Evolutionary conservation across 345 rosid genomes (phyloP), one percentile per base, ranked within the genome.

Genomic region (Viola odorata): DNA sequence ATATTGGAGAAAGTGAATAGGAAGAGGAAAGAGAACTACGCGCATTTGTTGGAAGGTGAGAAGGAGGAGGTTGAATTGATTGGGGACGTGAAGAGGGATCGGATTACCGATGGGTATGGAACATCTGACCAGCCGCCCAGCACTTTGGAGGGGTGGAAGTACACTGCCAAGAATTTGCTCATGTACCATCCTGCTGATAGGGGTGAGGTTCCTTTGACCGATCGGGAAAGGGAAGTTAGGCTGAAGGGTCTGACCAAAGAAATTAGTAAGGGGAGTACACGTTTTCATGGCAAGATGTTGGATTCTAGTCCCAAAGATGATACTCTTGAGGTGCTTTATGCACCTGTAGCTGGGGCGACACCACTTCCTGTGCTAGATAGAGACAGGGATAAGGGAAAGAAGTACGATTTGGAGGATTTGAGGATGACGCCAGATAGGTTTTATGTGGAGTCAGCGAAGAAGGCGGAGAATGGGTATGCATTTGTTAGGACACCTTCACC

Each of bases 401-500:
- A 80, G 77, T 94, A 90, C 70, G 97, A 94, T 75, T 68, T 94
- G 57, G 96, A 94, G 57, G 96, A 94, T 60, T 67, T 91, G 64
- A 86, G 90, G 86, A 90, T 74, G 80, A 90, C 97, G 0, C 99
- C 99, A 0, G 79, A 81, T 65, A 77, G 65, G 44, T 90, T 90
- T 75, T 88, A 94, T 63, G 79, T 75, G 15, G 99, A 87, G 61
- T 79, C 90, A 0, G 88, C 65, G 32, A 94, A 90, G 77, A 83
- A 73, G 73, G 85, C 95, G 0, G 96, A 83, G 50, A 85, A 88
- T 60, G 99, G 99, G 17, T 94, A 90, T 75, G 84, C 80, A 56
- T 90, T 85, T 78, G 96, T 94, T 39, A 85, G 55, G 80, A 94
- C 97, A 6, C 99, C 99, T 8, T 91, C 99, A 36, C 97, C 99